Evolutionary conservation across 1,139 yeast genomes (phyloP).

Genomic region (Ogataea hybrid): DNA sequence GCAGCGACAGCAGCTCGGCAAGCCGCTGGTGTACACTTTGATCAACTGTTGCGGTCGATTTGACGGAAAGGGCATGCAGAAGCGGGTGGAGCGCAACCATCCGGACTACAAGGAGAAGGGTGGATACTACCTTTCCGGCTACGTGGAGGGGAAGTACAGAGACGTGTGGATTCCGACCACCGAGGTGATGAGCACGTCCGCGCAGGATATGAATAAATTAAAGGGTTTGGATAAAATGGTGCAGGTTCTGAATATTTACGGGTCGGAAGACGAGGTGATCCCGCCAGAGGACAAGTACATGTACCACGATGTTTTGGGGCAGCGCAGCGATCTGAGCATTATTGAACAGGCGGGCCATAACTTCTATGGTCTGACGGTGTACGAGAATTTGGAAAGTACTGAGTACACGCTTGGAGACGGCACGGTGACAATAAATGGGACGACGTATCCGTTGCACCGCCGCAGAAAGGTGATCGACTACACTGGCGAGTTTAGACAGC

Average conservation of each 20-base stretch:
- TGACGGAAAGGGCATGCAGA: slow-evolving; percentile 36
- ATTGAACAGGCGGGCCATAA: slow-evolving; percentile 79
- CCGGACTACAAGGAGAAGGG: slow-evolving; percentile 36
- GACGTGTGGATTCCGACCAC: slow-evolving; percentile 42
- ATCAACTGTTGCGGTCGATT: slow-evolving; percentile 75
- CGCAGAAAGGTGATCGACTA: slow-evolving; percentile 49
- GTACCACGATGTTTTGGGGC: slow-evolving; percentile 47
- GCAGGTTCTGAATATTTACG: slow-evolving; percentile 68
- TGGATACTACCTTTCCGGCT: slow-evolving; percentile 39
- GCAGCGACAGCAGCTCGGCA: slow-evolving; percentile 27
- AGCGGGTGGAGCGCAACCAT: slow-evolving; percentile 28
- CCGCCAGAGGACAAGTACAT: slow-evolving; percentile 63
- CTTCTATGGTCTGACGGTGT: slow-evolving; percentile 51
- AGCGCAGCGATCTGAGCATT: slow-evolving; percentile 56
- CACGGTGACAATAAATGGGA: not conserved
- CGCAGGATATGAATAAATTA: slow-evolving; percentile 46
- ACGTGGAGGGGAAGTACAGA: slow-evolving; percentile 50
- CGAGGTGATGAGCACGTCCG: slow-evolving; percentile 57
- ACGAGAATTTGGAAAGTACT: slow-evolving; percentile 25
- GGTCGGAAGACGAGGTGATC: slow-evolving; percentile 62
- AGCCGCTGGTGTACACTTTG: slow-evolving; percentile 44
- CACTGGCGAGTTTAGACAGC: slow-evolving; percentile 52
- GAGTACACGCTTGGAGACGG: slow-evolving; percentile 1
- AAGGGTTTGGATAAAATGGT: slow-evolving; percentile 44
- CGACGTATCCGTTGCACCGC: slow-evolving; percentile 2